Conservation (phyloP, 176 grass and related monocot species). For the Carex pumila region DNA sequence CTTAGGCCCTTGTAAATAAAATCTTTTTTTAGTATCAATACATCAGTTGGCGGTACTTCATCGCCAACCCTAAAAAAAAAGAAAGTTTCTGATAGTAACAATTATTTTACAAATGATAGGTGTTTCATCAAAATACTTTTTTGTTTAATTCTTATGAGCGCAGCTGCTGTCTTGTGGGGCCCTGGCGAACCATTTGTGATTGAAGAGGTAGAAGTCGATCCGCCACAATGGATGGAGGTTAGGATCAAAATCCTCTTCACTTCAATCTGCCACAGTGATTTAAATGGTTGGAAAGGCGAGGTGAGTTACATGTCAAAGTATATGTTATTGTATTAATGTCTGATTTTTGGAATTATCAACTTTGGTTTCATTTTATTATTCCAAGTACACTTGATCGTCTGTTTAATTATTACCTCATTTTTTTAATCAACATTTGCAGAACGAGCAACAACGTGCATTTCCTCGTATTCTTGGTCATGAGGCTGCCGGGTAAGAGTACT, state of each 20-base stretch:
- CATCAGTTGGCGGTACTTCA: too few relatives aligned
- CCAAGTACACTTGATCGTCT: background rate
- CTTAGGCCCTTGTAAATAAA: too few relatives aligned
- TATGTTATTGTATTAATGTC: background rate
- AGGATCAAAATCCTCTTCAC: conserved; percentile 61
- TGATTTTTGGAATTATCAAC: background rate
- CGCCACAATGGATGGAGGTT: conserved; percentile 59
- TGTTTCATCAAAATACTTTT: background rate
- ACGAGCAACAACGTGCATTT: conserved; percentile 45
- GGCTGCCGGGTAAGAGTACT: conserved; percentile 48
- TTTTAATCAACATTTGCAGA: conserved; percentile 31
- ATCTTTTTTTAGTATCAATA: too few relatives aligned
- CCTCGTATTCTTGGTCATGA: conserved; percentile 41
- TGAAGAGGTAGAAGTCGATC: conserved; percentile 63
- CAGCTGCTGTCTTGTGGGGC: conserved; percentile 65
- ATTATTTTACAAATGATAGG: too few relatives aligned
- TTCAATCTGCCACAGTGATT: conserved; percentile 84
- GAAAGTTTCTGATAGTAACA: too few relatives aligned
- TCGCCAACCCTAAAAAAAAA: too few relatives aligned
- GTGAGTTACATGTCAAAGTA: conserved; percentile 10
- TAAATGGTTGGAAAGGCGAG: conserved; percentile 58
- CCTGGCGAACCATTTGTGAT: conserved; percentile 59
- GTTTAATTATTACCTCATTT: background rate
- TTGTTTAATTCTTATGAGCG: background rate
- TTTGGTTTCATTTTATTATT: background rate